Evolutionary conservation across 805 yeast genomes (phyloP), one percentile per base, ranked within the genome.

Genomic region (Ogataea degrootiae): DNA sequence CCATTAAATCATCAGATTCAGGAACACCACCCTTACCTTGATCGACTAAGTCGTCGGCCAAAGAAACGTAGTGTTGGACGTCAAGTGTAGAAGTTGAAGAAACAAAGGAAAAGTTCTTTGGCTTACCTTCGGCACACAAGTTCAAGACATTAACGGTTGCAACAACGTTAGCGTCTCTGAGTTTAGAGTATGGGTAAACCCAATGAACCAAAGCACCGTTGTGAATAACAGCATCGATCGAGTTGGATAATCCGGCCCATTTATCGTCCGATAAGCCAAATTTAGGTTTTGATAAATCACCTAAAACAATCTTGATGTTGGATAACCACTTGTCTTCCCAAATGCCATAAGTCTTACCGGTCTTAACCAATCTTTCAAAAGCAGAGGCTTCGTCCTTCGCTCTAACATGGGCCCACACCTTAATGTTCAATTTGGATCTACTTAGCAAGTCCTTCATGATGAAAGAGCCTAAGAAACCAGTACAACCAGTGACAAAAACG

Each of bases 151-250:
- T 87, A 49, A 92, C 69, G 0, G 98, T 86, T 39, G 96, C 82
- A 49, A 91, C 70, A 33, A 95, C 99, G 62, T 94, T 94, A 34
- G 98, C 94, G 55, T 88, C 96, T 58, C 98, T 80, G 60, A 94
- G 73, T 55, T 87, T 87, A 42, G 85, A 71, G 69, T 94, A 94
- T 26, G 99, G 98, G 66, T 87, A 94, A 2, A 91, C 97, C 99
- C 99, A 94, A 67, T 94, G 99, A 36, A 94, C 99, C 52, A 91
- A 74, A 16, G 99, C 99, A 72, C 98, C 99, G 58, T 94, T 94
- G 67, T 94, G 99, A 52, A 94, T 79, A 44, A 94, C 82, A 4
- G 84, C 83, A 66, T 95, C 99, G 48, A 92, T 73, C 1, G 72
- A 68, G 15, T 77, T 66, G 9, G 80, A 70, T 49, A 94, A 75